Evolutionary conservation across 306 rosid species (phyloP).

Genomic region (Rosa chinensis): DNA sequence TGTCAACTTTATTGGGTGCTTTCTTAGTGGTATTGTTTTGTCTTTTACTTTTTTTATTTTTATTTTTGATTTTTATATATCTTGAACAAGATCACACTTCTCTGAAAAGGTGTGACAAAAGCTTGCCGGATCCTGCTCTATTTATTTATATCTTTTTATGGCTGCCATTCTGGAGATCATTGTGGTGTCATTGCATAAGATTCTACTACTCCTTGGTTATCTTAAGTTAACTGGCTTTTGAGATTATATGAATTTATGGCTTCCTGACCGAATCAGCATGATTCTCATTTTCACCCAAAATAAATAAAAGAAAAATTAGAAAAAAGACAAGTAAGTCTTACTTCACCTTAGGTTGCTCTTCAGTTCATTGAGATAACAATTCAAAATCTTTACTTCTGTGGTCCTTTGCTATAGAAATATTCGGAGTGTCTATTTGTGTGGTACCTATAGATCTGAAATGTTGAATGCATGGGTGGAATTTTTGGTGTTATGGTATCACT

Average conservation of each 20-base stretch:
- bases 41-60: background rate
- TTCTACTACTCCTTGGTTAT: background rate
- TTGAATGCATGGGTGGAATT: no score
- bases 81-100: no score
- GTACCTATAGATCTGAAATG: no score
- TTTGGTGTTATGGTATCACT: no score
- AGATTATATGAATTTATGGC: background rate
- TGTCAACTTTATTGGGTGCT: background rate
- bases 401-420: slow-evolving; percentile 1
- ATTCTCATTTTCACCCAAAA: background rate
- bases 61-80: no score
- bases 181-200: background rate
- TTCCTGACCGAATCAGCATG: background rate
- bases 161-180: background rate
- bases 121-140: no score
- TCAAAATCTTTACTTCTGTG: background rate
- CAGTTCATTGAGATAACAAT: background rate
- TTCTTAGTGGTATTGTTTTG: slow-evolving; percentile 1
- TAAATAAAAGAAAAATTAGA: background rate
- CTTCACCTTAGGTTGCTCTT: background rate
- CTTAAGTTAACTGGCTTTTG: background rate
- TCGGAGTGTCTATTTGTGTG: background rate
- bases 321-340: background rate
- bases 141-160: no score
- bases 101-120: no score